These are phyloP conservation scores for Sclerotiophoma versabilis DNA, from an alignment of 2,329 filamentous ascomycete species.

Conservation along the genomic window DNA sequence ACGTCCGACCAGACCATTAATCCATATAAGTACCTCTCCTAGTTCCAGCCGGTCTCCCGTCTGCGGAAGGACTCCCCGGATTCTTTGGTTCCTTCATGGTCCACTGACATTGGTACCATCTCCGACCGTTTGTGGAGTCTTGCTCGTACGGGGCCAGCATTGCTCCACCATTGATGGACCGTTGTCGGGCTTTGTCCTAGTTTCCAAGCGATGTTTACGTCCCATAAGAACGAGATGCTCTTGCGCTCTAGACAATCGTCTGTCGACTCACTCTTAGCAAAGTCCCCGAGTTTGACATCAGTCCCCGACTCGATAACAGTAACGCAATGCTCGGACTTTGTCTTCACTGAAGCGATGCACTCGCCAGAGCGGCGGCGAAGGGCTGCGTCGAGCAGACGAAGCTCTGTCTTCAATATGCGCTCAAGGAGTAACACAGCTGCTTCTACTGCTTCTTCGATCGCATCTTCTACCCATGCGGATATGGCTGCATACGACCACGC, in stretches of 20 bases:
- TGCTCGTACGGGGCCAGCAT: conserved; percentile 31
- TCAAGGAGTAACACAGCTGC: conserved; percentile 48
- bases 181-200: conserved; percentile 18
- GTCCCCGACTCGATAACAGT: conserved; percentile 30
- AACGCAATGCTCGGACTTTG: conserved; percentile 35
- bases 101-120: conserved; percentile 21
- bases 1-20: conserved; percentile 27
- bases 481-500: conserved; percentile 26
- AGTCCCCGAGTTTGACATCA: conserved; percentile 30
- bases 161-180: conserved; percentile 30
- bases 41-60: conserved; percentile 34
- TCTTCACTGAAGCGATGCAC: conserved; percentile 36
- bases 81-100: conserved; percentile 38
- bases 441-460: conserved; percentile 42
- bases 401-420: conserved; percentile 48
- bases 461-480: conserved; percentile 30
- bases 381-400: conserved; percentile 35
- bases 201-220: conserved; percentile 44
- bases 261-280: conserved; percentile 38
- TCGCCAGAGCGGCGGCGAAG: conserved; percentile 42
- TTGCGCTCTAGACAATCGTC: conserved; percentile 45
- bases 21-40: conserved; percentile 6
- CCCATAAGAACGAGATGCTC: conserved; percentile 43
- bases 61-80: conserved; percentile 35
- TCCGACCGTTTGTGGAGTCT: conserved; percentile 32